Evolutionary conservation across 1,284 basidiomycete genomes (phyloP).

Genomic region (Exobasidium cylindrosporum): DNA sequence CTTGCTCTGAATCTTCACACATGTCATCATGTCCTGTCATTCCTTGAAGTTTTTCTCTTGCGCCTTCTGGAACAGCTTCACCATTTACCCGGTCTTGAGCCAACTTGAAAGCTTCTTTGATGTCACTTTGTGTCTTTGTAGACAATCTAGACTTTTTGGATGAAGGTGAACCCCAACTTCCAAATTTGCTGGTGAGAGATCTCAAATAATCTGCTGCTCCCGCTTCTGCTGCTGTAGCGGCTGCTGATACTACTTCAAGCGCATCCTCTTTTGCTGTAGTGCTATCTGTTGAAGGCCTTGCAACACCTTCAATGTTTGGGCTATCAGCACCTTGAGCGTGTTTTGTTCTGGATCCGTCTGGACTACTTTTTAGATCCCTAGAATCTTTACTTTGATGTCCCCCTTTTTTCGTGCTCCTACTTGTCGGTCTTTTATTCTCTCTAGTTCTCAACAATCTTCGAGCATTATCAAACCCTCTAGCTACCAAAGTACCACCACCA

Average conservation of each 20-base stretch:
- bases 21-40: not conserved
- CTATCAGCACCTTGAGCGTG: not conserved
- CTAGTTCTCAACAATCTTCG: slow-evolving; percentile 15
- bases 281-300: not conserved
- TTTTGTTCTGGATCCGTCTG: not conserved
- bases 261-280: not conserved
- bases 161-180: slow-evolving; percentile 15
- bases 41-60: not conserved
- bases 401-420: not conserved
- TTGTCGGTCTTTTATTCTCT: not conserved
- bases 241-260: not conserved
- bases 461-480: slow-evolving; percentile 17
- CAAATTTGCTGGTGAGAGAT: slow-evolving; percentile 28
- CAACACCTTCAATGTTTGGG: slow-evolving; percentile 2
- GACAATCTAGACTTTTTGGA: slow-evolving; percentile 12
- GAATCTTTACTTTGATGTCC: not conserved
- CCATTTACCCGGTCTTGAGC: slow-evolving; percentile 20
- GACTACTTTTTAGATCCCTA: not conserved
- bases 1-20: not conserved
- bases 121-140: slow-evolving; percentile 23
- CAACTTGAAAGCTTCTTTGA: slow-evolving; percentile 32
- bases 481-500: slow-evolving; percentile 19
- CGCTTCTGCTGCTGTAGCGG: not conserved
- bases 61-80: not conserved
- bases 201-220: slow-evolving; percentile 24